phyloP scores from a whole-genome alignment of 352 stramenopile species.

The Halophytophthora polymorphica region DNA sequence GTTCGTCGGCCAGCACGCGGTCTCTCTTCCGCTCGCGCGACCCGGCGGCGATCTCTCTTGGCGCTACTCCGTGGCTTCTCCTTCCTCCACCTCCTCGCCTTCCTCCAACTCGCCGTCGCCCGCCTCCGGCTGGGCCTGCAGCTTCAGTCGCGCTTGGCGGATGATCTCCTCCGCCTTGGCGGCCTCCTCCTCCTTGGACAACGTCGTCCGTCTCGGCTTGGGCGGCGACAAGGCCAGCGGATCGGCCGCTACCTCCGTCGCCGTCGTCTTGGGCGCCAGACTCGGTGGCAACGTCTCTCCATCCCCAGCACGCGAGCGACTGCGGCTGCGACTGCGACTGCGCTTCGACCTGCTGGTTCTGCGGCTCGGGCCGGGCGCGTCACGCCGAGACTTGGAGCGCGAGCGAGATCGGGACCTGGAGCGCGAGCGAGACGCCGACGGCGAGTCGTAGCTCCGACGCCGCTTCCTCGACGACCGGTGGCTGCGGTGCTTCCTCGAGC shows the following conservation, averaged over 20 bases:
- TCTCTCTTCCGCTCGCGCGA: not conserved
- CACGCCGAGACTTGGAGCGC: constrained; percentile 22
- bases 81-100: constrained; percentile 51
- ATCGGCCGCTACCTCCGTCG: constrained; percentile 6
- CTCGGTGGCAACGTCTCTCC: constrained; percentile 16
- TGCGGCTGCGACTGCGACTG: constrained; percentile 30
- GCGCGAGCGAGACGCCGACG: constrained; percentile 35
- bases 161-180: constrained; percentile 67
- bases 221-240: constrained; percentile 11
- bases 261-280: constrained; percentile 14
- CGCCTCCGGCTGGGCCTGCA: constrained; percentile 36
- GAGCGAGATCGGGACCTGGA: constrained; percentile 34
- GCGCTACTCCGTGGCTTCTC: constrained; percentile 24
- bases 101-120: constrained; percentile 60
- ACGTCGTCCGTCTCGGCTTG: constrained; percentile 11
- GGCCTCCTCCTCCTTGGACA: constrained; percentile 47
- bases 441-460: constrained; percentile 18
- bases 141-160: constrained; percentile 56
- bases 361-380: constrained; percentile 5
- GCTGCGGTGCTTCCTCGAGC: constrained; percentile 11
- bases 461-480: constrained; percentile 25
- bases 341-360: constrained; percentile 14
- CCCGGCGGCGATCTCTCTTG: not conserved
- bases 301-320: constrained; percentile 23
- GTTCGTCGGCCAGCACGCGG: not conserved